These are phyloP conservation scores for Phaeophleospora eucalypticola DNA, from an alignment of 2,329 filamentous ascomycete genomes.

Conservation along the genomic window DNA sequence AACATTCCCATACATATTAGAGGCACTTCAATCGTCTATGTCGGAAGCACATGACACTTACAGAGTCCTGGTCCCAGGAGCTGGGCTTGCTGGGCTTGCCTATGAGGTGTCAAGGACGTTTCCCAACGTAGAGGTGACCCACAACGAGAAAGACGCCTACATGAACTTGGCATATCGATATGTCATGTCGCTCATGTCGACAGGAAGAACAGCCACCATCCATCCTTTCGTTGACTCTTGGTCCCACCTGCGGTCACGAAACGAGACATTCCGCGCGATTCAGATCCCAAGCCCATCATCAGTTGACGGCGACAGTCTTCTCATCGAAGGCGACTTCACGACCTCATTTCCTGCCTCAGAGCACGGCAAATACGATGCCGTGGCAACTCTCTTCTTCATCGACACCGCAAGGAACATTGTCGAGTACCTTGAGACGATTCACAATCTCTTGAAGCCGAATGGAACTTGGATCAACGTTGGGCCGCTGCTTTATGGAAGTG, in stretches of 20 bases:
- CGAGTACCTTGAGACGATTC: constrained; percentile 77
- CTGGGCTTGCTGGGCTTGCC: too few relatives aligned
- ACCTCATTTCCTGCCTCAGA: constrained; percentile 49
- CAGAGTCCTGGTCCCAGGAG: too few relatives aligned
- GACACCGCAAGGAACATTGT: constrained; percentile 91
- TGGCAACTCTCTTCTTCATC: constrained; percentile 85
- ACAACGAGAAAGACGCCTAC: too few relatives aligned
- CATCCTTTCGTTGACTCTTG: constrained; percentile 68
- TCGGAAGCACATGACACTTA: too few relatives aligned
- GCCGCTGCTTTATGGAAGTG: constrained; percentile 61
- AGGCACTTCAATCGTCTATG: too few relatives aligned
- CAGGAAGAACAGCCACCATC: constrained; percentile 63
- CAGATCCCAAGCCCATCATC: constrained; percentile 3
- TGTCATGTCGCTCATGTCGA: too few relatives aligned
- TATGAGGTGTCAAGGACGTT: too few relatives aligned
- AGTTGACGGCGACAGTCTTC: not conserved
- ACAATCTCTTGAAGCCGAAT: constrained; percentile 67
- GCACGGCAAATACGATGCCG: constrained; percentile 51
- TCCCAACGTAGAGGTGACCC: too few relatives aligned
- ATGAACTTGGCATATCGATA: too few relatives aligned
- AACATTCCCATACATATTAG: too few relatives aligned
- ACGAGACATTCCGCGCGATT: constrained; percentile 25
- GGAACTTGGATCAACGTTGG: constrained; percentile 84
- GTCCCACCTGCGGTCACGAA: constrained; percentile 65
- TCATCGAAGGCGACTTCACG: constrained; percentile 49